Base-by-base conservation (phyloP, 78 protist genomes). In the Pigoraptor vietnamica region DNA sequence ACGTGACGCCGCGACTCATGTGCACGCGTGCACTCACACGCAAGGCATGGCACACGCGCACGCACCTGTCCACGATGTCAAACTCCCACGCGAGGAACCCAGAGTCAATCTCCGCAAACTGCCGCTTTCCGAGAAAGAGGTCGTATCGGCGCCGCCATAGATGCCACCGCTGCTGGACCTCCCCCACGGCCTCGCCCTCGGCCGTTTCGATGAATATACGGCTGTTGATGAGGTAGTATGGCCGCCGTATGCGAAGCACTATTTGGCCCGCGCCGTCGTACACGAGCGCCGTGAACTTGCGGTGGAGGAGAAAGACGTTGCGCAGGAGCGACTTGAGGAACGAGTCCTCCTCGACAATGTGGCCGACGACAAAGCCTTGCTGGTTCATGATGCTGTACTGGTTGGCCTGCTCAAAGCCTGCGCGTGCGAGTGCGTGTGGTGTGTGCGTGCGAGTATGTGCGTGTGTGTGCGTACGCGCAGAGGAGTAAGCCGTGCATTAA, bases 141-240 rank as follows among this genome's bases (percentile, higher is more conserved):
- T 87, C 90, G 67, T 87, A 87, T 39, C n/a, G 10, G 2, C 90
- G 40, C 9, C 90, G 90, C 67, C 40, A 87, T 29, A 40, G 24
- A 39, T 87, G 90, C 90, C 90, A 87, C 88, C 38, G 35, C 25
- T 83, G 88, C 39, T 34, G 88, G 9, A 34, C 88, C 1, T 34
- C 35, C 24, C 88, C 88, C 9, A 83, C 25, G 39, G 25, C 34
- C 19, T 34, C 34, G 2, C 88, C 88, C 38, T 83, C 88, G 23
- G 23, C 39, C 23, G 9, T 24, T 37, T 83, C 88, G 38, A 83
- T 24, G 38, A 1, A 35, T 10, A 83, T 34, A 1, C 34, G 9
- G n/a, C n/a, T 21, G 38, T 83, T 83, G 38, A 83, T 83, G 24
- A 83, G 38, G 35, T 29, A 34, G 23, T 24, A 83, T 1, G 88